Evolutionary conservation across 2,329 filamentous ascomycete species (phyloP), one percentile per base, ranked within the genome.

Genomic region (Penicillium sclerotiorum): DNA sequence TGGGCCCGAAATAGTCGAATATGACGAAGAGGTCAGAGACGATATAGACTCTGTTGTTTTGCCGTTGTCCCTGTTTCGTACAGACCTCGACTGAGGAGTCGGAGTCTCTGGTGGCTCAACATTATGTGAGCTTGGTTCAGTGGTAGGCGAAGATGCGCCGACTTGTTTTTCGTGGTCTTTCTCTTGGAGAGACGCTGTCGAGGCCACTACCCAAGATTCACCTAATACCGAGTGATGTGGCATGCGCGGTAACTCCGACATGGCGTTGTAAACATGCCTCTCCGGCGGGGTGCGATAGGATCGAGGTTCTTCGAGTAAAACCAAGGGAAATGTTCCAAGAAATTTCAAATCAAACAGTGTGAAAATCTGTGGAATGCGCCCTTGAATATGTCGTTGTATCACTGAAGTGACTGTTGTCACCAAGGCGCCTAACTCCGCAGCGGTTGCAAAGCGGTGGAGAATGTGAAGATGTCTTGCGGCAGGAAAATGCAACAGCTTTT

Each of bases 171-270:
- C 39, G 8, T 15, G 25, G 11, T 57, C 37, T 36, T 52, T 39
- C 13, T 56, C 50, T 12, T 62, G 57, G 8, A 50, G 22, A 12
- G 54, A 50, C n/a, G 45, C 36, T 33, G 50, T 50, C 17, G 58
- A 63, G 22, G 69, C 59, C n/a, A 72, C 59, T 22, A 73, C 64
- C 70, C 70, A 73, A 35, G 70, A 72, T 38, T 71, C 69, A 8
- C 64, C 68, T 47, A 72, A 53, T 27, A 58, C 52, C 25, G 63
- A 58, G 40, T 43, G 39, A 40, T 56, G 53, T 46, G 55, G 49
- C 30, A 45, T 53, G 28, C 30, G 49, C 23, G 55, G 45, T 47
- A 45, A 35, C 27, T 45, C 41, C 47, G 58, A 47, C 56, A 61
- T 62, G 52, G 40, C 32, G 33, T 37, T 33, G 28, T 49, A 39